Conservation (phyloP, 1,139 yeast species). For the Zygosaccharomyces sapae region DNA sequence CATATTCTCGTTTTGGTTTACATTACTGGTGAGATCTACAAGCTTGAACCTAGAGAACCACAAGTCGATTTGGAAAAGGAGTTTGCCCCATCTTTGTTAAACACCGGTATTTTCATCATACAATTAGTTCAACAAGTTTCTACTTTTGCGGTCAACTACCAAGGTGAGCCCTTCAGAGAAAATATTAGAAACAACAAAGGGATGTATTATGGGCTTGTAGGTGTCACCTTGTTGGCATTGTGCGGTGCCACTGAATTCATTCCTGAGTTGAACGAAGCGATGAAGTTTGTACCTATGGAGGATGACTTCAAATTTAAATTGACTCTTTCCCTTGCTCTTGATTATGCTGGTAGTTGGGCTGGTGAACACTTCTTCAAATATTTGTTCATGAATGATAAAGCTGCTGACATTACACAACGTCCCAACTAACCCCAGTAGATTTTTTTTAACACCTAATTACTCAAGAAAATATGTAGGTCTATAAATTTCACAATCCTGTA, state of each 20-base stretch:
- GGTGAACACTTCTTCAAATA: slow-evolving; percentile 75
- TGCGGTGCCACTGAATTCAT: slow-evolving; percentile 92
- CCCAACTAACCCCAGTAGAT: slow-evolving; percentile 18
- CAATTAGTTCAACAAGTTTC: slow-evolving; percentile 96
- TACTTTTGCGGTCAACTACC: slow-evolving; percentile 95
- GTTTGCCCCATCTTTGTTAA: slow-evolving; percentile 82
- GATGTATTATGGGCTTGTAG: slow-evolving; percentile 92
- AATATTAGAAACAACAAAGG: slow-evolving; percentile 87
- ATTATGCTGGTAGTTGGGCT: slow-evolving; percentile 72
- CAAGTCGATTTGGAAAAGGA: slow-evolving; percentile 84
- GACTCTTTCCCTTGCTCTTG: slow-evolving; percentile 67
- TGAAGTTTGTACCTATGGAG: slow-evolving; percentile 87
- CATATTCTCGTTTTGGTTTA: slow-evolving; percentile 81
- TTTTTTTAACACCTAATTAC: neutral
- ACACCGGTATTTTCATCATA: slow-evolving; percentile 91
- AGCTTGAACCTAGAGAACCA: slow-evolving; percentile 87
- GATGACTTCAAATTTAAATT: slow-evolving; percentile 70
- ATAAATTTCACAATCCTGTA: slow-evolving; percentile 4
- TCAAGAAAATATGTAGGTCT: slow-evolving; percentile 1
- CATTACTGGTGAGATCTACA: slow-evolving; percentile 76
- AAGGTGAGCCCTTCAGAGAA: slow-evolving; percentile 96
- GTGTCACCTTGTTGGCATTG: slow-evolving; percentile 84
- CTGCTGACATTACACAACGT: slow-evolving; percentile 77
- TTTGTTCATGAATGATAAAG: slow-evolving; percentile 84
- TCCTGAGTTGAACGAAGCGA: slow-evolving; percentile 89